Evolutionary conservation across 2,329 filamentous ascomycete species (phyloP), one percentile per base, ranked within the genome.

Genomic region (Sporothrix pallida): DNA sequence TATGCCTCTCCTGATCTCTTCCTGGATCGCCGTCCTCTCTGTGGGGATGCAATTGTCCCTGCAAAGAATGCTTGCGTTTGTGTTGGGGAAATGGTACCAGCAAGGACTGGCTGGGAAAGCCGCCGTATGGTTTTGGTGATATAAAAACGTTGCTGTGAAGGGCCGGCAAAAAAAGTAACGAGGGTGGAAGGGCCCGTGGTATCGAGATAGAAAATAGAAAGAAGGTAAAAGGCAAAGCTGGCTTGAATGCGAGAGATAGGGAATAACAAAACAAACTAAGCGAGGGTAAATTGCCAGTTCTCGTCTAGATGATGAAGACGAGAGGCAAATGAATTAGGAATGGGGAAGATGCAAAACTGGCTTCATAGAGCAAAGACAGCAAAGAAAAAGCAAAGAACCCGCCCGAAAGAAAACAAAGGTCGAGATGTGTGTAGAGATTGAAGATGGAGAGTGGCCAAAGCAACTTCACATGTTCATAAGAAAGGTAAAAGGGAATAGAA

Each of bases 81-180:
- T 20, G 60, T 46, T 67, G 8, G 20, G 58, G 5, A 44, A 20
- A 60, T 54, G 52, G n/a, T 44, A 58, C 73, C 75, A 76, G 72
- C 72, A 73, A 75, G 75, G 70, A 72, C 73, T 75, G 74, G 74
- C 74, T 69, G 72, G 71, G 58, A 69, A 54, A 72, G 74, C 73
- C 73, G 73, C 60, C 44, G 48, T 70, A 26, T 52, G 15, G 20
- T 48, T 2, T 20, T 67, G 50, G 44, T 71, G 50, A 37, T 72
- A 69, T 70, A 44, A 68, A 26, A 69, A n/a, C 23, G 31, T 8
- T 50, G 17, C 3, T 50, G 10, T 20, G 48, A 10, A 17, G 31
- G 20, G 20, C 44, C 26, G 42, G 46, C 50, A 52, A 52, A 23
- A 26, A 26, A 23, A 52, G n/a, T 52, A 52, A 60, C 50, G 50